Conservation (phyloP, 1,284 basidiomycete genomes). For the Ustilago tritici region DNA sequence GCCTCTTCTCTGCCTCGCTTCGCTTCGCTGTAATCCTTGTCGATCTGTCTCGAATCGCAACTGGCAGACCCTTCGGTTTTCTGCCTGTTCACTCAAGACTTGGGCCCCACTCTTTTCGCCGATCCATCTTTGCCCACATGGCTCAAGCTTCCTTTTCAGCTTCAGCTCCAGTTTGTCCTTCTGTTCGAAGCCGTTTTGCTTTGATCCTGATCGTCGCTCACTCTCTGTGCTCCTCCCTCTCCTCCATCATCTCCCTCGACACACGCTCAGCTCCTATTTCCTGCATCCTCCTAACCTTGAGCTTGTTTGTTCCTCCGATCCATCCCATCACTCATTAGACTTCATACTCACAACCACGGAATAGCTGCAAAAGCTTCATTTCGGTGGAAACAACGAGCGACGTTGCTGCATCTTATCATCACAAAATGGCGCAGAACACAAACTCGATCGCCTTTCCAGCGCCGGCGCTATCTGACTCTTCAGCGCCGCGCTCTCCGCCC, state of each 20-base stretch:
- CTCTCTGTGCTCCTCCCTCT: background rate
- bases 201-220: background rate
- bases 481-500: slow-evolving; percentile 27
- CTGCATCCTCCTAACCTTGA: slow-evolving; percentile 6
- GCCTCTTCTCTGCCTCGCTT: slow-evolving; percentile 3
- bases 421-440: slow-evolving; percentile 13
- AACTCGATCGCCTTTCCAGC: background rate
- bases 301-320: background rate
- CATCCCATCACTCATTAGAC: background rate
- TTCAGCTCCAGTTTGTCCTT: background rate
- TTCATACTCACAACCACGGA: background rate
- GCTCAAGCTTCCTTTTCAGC: background rate
- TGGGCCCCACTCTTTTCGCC: background rate
- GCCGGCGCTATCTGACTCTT: slow-evolving; percentile 6
- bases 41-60: slow-evolving; percentile 14
- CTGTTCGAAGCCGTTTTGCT: background rate
- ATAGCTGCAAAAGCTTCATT: slow-evolving; percentile 1
- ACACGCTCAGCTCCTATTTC: slow-evolving; percentile 5
- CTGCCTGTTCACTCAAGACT: background rate
- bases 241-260: background rate
- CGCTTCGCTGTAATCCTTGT: slow-evolving; percentile 1
- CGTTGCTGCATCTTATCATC: background rate
- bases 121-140: slow-evolving; percentile 8
- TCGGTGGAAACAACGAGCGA: background rate
- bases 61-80: slow-evolving; percentile 8